Percentiles rank a stretch among this genome's conserved stretches.
phyloP scores from a whole-genome alignment of 2,329 filamentous ascomycete species.

The Hypoxylon sp. region DNA sequence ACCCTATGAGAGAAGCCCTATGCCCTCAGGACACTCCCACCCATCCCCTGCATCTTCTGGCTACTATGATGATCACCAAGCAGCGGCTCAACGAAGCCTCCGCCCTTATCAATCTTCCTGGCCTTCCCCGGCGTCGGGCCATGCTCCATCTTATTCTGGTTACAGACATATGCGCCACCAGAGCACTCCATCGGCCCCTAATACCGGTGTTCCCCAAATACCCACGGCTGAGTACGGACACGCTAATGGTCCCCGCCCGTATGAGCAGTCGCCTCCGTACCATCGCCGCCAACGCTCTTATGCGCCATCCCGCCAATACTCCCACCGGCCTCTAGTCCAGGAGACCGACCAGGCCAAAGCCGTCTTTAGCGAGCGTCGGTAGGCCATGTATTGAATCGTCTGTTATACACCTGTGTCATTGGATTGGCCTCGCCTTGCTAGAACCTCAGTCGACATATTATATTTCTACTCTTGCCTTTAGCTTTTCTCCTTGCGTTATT shows the following conservation, averaged over 20 bases:
- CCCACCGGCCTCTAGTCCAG: slow-evolving; percentile 28
- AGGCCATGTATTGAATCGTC: slow-evolving; percentile 2
- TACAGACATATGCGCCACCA: slow-evolving; percentile 53
- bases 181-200: slow-evolving; percentile 49
- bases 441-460: neutral
- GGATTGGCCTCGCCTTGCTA: neutral
- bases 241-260: slow-evolving; percentile 15
- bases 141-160: slow-evolving; percentile 15
- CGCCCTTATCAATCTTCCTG: slow-evolving; percentile 23
- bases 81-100: slow-evolving; percentile 24
- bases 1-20: slow-evolving; percentile 42
- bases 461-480: slow-evolving; percentile 8
- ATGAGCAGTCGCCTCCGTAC: slow-evolving; percentile 29
- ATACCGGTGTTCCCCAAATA: slow-evolving; percentile 26
- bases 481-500: slow-evolving; percentile 7
- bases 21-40: slow-evolving; percentile 36
- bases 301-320: slow-evolving; percentile 24
- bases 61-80: slow-evolving; percentile 46
- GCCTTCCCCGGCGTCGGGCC: slow-evolving; percentile 8
- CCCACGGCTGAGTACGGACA: slow-evolving; percentile 32
- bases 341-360: slow-evolving; percentile 45
- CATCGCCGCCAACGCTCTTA: slow-evolving; percentile 41
- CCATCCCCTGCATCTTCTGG: slow-evolving; percentile 25
- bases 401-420: neutral
- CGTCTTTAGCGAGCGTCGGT: slow-evolving; percentile 46